phyloP scores from a whole-genome alignment of 192 early-diverging fungal species.

The Coemansia sp. region DNA sequence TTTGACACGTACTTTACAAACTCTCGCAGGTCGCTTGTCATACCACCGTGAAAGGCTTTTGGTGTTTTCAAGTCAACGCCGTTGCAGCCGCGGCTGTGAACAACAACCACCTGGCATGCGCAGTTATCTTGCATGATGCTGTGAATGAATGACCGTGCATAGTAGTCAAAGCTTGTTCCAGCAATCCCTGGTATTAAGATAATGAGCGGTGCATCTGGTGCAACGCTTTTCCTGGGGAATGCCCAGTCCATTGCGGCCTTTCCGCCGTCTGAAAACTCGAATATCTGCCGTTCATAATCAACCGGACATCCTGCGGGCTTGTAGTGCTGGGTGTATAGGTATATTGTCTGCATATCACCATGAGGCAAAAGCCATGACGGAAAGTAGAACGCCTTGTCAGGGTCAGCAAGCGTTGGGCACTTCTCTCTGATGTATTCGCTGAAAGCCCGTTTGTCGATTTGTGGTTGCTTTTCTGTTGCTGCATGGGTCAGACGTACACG shows the following conservation, averaged over 20 bases:
- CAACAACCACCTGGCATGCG: constrained; percentile 74
- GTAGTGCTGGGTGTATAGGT: constrained; percentile 52
- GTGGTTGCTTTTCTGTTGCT: constrained; percentile 41
- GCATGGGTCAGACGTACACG: constrained; percentile 45
- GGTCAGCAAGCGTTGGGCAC: constrained; percentile 62
- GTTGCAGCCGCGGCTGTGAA: constrained; percentile 89
- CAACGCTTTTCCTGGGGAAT: constrained; percentile 15
- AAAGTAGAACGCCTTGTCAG: constrained; percentile 56
- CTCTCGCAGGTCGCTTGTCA: constrained; percentile 75
- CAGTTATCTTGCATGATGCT: constrained; percentile 46
- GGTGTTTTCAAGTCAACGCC: constrained; percentile 70
- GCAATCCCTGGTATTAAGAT: constrained; percentile 45
- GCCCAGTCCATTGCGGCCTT: constrained; percentile 49
- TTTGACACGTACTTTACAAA: constrained; percentile 40
- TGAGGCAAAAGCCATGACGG: constrained; percentile 72
- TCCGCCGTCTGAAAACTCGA: constrained; percentile 50
- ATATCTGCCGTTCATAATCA: constrained; percentile 49
- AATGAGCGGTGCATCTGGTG: constrained; percentile 29
- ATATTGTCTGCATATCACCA: constrained; percentile 80
- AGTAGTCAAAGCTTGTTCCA: constrained; percentile 51
- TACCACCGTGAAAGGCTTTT: constrained; percentile 78
- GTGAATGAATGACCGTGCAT: constrained; percentile 47
- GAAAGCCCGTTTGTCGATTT: constrained; percentile 19
- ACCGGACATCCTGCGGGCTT: constrained; percentile 48
- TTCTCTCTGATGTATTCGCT: constrained; percentile 28